phyloP scores from a whole-genome alignment of 441 rosid species.

The Geranium incanum region DNA sequence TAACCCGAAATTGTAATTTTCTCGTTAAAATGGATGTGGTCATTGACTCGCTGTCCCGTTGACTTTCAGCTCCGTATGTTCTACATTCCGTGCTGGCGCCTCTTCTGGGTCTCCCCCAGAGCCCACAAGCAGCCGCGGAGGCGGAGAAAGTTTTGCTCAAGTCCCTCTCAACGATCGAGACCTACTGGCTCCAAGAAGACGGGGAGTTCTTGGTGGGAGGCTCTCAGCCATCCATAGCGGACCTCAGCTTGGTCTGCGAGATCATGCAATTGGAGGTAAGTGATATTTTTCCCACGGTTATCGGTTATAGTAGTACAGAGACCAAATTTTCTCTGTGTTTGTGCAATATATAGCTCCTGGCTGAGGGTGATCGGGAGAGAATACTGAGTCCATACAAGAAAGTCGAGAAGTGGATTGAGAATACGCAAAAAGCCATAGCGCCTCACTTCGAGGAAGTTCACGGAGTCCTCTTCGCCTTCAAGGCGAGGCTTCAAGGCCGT shows the following conservation, averaged over 20 bases:
- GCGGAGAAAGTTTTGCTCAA: constrained; percentile 49
- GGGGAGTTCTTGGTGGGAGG: constrained; percentile 62
- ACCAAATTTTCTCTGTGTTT: constrained; percentile 4
- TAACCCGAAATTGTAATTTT: no score
- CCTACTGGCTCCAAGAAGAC: constrained; percentile 67
- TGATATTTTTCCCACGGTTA: not conserved
- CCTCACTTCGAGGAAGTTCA: constrained; percentile 81
- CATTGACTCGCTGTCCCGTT: constrained; percentile 7
- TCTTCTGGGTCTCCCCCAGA: constrained; percentile 42
- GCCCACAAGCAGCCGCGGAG: constrained; percentile 55
- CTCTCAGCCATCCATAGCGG: constrained; percentile 78
- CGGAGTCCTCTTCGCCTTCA: constrained; percentile 38
- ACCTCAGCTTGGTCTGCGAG: constrained; percentile 83
- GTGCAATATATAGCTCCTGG: constrained; percentile 42
- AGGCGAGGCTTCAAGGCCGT: constrained; percentile 29
- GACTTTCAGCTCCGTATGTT: constrained; percentile 43
- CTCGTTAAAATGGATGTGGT: no score
- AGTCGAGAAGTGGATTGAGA: constrained; percentile 69
- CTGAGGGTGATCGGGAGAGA: constrained; percentile 48
- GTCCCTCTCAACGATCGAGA: constrained; percentile 54
- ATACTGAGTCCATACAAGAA: constrained; percentile 55
- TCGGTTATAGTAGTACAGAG: not conserved
- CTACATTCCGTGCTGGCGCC: constrained; percentile 45
- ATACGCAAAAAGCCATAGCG: constrained; percentile 47
- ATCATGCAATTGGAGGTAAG: constrained; percentile 83